phyloP scores from a whole-genome alignment of 495 filamentous ascomycete genomes.

The Neurospora sp. region DNA sequence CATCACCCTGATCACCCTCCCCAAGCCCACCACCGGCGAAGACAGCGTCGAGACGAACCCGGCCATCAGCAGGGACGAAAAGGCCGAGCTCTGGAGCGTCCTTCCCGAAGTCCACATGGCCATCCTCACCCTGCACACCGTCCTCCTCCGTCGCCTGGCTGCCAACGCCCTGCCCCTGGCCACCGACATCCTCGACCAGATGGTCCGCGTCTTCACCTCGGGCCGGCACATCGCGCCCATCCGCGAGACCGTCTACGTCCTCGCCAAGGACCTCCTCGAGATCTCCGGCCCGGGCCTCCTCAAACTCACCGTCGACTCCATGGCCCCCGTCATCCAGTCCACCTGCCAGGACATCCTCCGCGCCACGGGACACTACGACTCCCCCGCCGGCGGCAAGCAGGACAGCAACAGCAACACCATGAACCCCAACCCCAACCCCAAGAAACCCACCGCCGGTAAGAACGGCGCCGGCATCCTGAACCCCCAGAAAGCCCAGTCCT shows the following conservation, averaged over 20 bases:
- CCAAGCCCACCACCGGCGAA: conserved; percentile 30
- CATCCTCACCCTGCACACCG: conserved; percentile 46
- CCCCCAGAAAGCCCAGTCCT: conserved; percentile 14
- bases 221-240: conserved; percentile 47
- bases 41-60: conserved; percentile 43
- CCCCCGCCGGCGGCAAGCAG: conserved; percentile 1
- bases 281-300: conserved; percentile 52
- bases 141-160: conserved; percentile 44
- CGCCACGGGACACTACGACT: conserved; percentile 23
- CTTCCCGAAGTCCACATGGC: conserved; percentile 66
- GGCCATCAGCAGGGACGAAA: conserved; percentile 65
- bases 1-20: conserved; percentile 55
- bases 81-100: conserved; percentile 58
- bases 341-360: conserved; percentile 57
- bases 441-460: conserved; percentile 7
- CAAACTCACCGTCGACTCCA: conserved; percentile 47
- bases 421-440: background rate
- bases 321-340: conserved; percentile 45
- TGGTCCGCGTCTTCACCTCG: conserved; percentile 55
- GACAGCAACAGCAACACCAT: background rate
- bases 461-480: conserved; percentile 6
- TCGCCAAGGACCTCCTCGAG: conserved; percentile 45
- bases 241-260: conserved; percentile 48
- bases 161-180: conserved; percentile 41
- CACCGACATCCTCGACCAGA: conserved; percentile 53